Base-by-base conservation (phyloP, 805 yeast genomes). In the Wickerhamiella kurtzmanii region DNA sequence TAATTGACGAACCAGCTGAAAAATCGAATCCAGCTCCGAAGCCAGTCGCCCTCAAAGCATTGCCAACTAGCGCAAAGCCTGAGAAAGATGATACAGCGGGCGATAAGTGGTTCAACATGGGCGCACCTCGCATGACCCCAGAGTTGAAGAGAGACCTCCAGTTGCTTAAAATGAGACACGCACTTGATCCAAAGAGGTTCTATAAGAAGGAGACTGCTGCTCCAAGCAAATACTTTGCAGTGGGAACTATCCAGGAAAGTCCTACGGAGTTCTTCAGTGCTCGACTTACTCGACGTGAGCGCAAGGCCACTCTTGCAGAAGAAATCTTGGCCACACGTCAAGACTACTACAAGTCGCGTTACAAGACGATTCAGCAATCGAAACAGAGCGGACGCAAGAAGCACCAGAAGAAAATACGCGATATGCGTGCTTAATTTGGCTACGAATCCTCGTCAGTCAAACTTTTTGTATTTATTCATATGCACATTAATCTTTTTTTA, bases 121-220 rank as follows among this genome's bases (percentile, higher is more conserved):
- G 86, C 25, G 79, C 76, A 54, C 77, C 80, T 4, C 92, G 82
- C 55, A 64, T 83, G 50, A 82, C 94, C 8, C 77, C 80, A 2
- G 72, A 73, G 22, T 60, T 83, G 18, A 82, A 82, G 58, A 72
- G 94, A 49, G 97, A 92, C 61, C 61, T 92, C 55, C 69, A 77
- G 58, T 66, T 92, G 15, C 70, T 92, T 50, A 80, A 85, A 59
- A 84, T 89, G 67, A 77, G 98, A 64, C 81, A 82, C 47, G 95
- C 87, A 8, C 71, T 92, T 51, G 97, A 92, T 61, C 97, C 96
- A 5, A 92, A 92, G 66, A 75, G 96, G 56, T 95, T 86, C 65
- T 92, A 92, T 66, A 86, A 84, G 65, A 85, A 84, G 62, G 92
- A 82, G 49, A 81, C 87, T 82, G 56, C 56, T 28, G 72, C 71